These are phyloP conservation scores for Mycena haematopus DNA, from an alignment of 768 basidiomycete species.

Conservation along the genomic window DNA sequence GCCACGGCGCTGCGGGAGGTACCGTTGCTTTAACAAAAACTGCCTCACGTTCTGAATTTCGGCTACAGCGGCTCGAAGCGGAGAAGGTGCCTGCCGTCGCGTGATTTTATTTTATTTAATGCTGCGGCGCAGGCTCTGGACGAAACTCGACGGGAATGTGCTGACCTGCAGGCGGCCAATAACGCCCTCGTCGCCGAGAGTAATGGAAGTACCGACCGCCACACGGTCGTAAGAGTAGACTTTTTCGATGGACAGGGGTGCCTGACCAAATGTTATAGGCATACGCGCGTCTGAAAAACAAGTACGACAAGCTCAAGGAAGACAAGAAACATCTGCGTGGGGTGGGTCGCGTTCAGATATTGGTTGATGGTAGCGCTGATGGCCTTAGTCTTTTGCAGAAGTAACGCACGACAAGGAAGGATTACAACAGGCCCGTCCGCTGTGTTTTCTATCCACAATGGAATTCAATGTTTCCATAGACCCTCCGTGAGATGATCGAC, in stretches of 20 bases:
- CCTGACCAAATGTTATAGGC: neutral
- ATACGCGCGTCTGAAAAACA: neutral
- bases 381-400: neutral
- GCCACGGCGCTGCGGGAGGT: constrained; percentile 15
- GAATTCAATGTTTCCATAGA: neutral
- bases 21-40: too few species aligned
- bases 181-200: neutral
- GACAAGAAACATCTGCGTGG: neutral
- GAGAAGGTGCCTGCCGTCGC: neutral
- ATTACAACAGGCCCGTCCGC: neutral
- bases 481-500: constrained; percentile 6
- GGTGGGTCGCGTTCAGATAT: neutral
- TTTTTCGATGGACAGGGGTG: too few species aligned
- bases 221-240: neutral
- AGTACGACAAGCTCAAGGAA: neutral
- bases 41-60: too few species aligned
- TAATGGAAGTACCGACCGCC: neutral
- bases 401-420: neutral
- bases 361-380: neutral
- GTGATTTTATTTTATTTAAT: neutral
- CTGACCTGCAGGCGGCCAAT: neutral
- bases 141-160: neutral
- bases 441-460: too few species aligned
- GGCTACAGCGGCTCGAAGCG: constrained; percentile 1
- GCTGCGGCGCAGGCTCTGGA: neutral